These are phyloP conservation scores for Salix caprea DNA, from an alignment of 345 rosid species.

Conservation along the genomic window DNA sequence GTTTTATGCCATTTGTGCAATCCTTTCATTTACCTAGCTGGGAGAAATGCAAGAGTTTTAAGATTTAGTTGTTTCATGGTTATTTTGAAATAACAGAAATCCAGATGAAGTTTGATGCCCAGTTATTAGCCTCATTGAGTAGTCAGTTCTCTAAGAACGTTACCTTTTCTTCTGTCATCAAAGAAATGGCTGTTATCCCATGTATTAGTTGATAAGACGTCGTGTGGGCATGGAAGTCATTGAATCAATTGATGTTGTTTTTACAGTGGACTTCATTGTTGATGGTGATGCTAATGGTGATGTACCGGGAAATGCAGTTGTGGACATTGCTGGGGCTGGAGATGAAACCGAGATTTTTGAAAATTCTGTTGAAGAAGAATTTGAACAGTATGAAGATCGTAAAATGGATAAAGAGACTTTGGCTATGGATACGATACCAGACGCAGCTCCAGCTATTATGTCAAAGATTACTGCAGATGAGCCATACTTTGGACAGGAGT, in stretches of 20 bases:
- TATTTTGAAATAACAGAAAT: neutral
- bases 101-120: neutral
- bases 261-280: slow-evolving; percentile 75
- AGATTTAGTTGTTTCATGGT: neutral
- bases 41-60: neutral
- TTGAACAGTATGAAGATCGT: slow-evolving; percentile 35
- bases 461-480: slow-evolving; percentile 44
- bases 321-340: slow-evolving; percentile 29
- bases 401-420: slow-evolving; percentile 45
- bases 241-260: neutral
- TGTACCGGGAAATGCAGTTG: slow-evolving; percentile 40
- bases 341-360: slow-evolving; percentile 48
- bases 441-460: slow-evolving; percentile 25
- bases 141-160: neutral
- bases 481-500: slow-evolving; percentile 83
- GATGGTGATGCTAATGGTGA: slow-evolving; percentile 54
- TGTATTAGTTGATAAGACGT: neutral
- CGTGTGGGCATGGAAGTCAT: neutral
- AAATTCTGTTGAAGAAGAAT: slow-evolving; percentile 42
- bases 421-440: slow-evolving; percentile 28
- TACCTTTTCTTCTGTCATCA: neutral
- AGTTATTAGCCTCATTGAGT: neutral
- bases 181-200: neutral
- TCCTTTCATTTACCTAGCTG: neutral
- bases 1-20: neutral